Conservation (phyloP, 192 early-diverging fungal genomes). For the Coemansia sp. region DNA sequence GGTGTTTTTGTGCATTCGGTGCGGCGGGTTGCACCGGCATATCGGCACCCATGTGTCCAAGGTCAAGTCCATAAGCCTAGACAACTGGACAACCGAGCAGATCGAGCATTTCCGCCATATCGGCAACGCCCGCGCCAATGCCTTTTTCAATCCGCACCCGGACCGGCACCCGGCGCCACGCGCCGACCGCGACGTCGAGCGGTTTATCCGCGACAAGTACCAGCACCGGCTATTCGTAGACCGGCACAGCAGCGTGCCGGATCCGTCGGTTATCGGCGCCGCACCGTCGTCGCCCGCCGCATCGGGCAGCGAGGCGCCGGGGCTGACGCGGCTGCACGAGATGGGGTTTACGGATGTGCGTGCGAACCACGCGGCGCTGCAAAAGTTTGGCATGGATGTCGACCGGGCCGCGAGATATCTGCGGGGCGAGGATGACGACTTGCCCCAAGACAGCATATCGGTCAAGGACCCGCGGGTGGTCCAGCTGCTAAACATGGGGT, state of each 20-base stretch:
- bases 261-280: conserved; percentile 25
- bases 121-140: conserved; percentile 68
- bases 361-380: conserved; percentile 64
- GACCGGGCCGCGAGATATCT: conserved; percentile 69
- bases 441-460: conserved; percentile 3
- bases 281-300: not conserved
- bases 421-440: conserved; percentile 57
- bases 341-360: conserved; percentile 85
- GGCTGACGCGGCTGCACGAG: conserved; percentile 53
- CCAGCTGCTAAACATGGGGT: conserved; percentile 70
- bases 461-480: conserved; percentile 56
- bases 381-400: conserved; percentile 66
- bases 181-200: conserved; percentile 76
- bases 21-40: conserved; percentile 74
- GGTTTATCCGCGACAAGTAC: conserved; percentile 90
- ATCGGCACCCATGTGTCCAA: conserved; percentile 88
- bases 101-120: conserved; percentile 59
- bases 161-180: conserved; percentile 63
- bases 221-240: conserved; percentile 67
- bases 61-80: conserved; percentile 86
- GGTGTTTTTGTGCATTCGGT: conserved; percentile 91
- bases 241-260: conserved; percentile 25
- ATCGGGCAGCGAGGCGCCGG: conserved; percentile 23
- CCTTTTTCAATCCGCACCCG: conserved; percentile 64
- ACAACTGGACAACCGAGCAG: conserved; percentile 83